Percentiles rank a stretch among this genome's conserved stretches.
Conservation (phyloP, 1,284 basidiomycete genomes). For the Pholiota adiposa region DNA sequence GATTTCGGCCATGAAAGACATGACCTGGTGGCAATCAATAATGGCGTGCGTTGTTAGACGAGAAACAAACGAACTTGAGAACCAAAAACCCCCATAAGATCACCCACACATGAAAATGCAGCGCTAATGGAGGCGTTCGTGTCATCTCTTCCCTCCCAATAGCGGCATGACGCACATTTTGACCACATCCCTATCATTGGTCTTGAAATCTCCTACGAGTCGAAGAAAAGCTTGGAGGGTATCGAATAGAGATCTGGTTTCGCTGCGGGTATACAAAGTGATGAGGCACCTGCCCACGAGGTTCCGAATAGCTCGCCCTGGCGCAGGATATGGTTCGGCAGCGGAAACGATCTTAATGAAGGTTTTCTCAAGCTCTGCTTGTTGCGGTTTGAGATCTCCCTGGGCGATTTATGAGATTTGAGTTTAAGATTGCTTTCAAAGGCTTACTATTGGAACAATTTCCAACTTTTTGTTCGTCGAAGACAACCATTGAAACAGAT, state of each 20-base stretch:
- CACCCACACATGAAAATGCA: slow-evolving; percentile 83
- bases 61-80: slow-evolving; percentile 64
- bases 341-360: slow-evolving; percentile 69
- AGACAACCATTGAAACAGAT: slow-evolving; percentile 82
- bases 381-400: slow-evolving; percentile 69
- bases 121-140: slow-evolving; percentile 49
- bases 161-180: slow-evolving; percentile 60
- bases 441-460: slow-evolving; percentile 52
- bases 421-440: not conserved
- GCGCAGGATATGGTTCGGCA: slow-evolving; percentile 67
- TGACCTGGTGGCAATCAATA: slow-evolving; percentile 61
- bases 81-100: slow-evolving; percentile 86
- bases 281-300: slow-evolving; percentile 81
- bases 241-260: slow-evolving; percentile 87
- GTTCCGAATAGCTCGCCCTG: slow-evolving; percentile 86
- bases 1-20: slow-evolving; percentile 94
- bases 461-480: slow-evolving; percentile 64
- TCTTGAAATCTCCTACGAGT: slow-evolving; percentile 74
- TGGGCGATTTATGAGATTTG: slow-evolving; percentile 30
- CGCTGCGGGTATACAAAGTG: slow-evolving; percentile 79
- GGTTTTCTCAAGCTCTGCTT: slow-evolving; percentile 62
- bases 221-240: slow-evolving; percentile 82
- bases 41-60: not conserved
- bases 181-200: slow-evolving; percentile 59
- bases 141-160: not conserved